Percentiles rank a stretch among this genome's conserved stretches.
Conservation (phyloP, 331 rosid species). For the Pyracantha coccinea region DNA sequence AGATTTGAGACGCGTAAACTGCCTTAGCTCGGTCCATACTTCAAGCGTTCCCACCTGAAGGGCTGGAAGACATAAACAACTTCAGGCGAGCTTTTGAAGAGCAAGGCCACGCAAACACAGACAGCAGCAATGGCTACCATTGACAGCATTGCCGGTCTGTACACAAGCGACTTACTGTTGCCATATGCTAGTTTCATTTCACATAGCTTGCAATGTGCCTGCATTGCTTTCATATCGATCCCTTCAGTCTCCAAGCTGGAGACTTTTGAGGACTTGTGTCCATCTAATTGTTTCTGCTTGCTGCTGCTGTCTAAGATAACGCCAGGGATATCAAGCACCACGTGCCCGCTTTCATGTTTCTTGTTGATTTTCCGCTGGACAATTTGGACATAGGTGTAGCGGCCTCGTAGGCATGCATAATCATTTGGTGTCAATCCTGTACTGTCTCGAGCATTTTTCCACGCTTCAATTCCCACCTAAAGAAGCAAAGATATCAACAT, state of each 20-base stretch:
- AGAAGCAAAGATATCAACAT: slow-evolving; percentile 9
- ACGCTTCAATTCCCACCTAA: slow-evolving; percentile 85
- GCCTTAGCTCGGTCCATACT: slow-evolving; percentile 59
- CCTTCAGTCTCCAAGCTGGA: slow-evolving; percentile 51
- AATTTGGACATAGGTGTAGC: slow-evolving; percentile 57
- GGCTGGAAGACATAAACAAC: slow-evolving; percentile 72
- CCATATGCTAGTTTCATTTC: slow-evolving; percentile 38
- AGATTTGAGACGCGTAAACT: not conserved
- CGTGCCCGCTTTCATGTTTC: slow-evolving; percentile 39
- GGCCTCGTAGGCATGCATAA: slow-evolving; percentile 56
- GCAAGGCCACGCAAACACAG: slow-evolving; percentile 93
- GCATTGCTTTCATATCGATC: slow-evolving; percentile 14
- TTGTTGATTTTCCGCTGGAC: slow-evolving; percentile 53
- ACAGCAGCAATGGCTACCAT: slow-evolving; percentile 93
- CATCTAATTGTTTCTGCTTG: slow-evolving; percentile 36
- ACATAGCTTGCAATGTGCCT: slow-evolving; percentile 42
- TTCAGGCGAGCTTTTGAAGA: slow-evolving; percentile 87
- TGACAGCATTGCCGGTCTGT: slow-evolving; percentile 86
- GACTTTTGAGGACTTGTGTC: slow-evolving; percentile 26
- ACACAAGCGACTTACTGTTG: slow-evolving; percentile 43
- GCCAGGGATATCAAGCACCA: slow-evolving; percentile 60
- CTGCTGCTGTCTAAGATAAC: slow-evolving; percentile 29
- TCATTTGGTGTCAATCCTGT: slow-evolving; percentile 65
- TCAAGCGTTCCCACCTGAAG: slow-evolving; percentile 80
- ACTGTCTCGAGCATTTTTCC: slow-evolving; percentile 58